Percentiles rank a stretch among this genome's conserved stretches.
These are phyloP conservation scores for Amanita pseudoporphyria DNA, from an alignment of 768 basidiomycete genomes.

Conservation along the genomic window DNA sequence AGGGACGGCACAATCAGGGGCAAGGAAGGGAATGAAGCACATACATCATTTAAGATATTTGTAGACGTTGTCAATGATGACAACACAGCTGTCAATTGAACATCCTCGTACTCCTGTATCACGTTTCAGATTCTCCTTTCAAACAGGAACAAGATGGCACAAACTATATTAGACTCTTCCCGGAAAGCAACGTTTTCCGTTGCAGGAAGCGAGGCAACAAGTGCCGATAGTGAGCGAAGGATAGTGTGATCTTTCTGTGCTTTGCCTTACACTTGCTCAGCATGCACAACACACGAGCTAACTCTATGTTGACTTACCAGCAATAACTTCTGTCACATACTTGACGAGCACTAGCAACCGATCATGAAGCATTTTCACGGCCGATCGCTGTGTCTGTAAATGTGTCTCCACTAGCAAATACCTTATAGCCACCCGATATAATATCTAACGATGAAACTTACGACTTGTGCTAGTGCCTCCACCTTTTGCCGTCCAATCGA, in stretches of 20 bases:
- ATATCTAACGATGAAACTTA: constrained; percentile 28
- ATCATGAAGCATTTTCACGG: constrained; percentile 94
- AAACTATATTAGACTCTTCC: constrained; percentile 81
- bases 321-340: constrained; percentile 71
- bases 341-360: constrained; percentile 79
- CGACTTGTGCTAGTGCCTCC: constrained; percentile 75
- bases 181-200: constrained; percentile 77
- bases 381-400: constrained; percentile 85
- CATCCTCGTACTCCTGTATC: constrained; percentile 92
- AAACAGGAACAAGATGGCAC: constrained; percentile 13
- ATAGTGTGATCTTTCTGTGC: constrained; percentile 71
- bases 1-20: background rate
- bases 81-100: constrained; percentile 85
- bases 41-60: constrained; percentile 80
- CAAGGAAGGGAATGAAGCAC: constrained; percentile 16
- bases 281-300: constrained; percentile 5
- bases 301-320: constrained; percentile 36
- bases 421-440: background rate
- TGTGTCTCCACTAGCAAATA: constrained; percentile 70
- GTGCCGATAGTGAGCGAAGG: constrained; percentile 75
- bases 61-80: constrained; percentile 85
- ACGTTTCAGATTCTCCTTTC: constrained; percentile 2
- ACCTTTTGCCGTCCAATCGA: constrained; percentile 88
- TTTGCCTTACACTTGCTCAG: constrained; percentile 36
- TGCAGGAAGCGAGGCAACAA: constrained; percentile 83